Conservation (phyloP, 495 filamentous ascomycete species). For the Ascobolus immersus region DNA sequence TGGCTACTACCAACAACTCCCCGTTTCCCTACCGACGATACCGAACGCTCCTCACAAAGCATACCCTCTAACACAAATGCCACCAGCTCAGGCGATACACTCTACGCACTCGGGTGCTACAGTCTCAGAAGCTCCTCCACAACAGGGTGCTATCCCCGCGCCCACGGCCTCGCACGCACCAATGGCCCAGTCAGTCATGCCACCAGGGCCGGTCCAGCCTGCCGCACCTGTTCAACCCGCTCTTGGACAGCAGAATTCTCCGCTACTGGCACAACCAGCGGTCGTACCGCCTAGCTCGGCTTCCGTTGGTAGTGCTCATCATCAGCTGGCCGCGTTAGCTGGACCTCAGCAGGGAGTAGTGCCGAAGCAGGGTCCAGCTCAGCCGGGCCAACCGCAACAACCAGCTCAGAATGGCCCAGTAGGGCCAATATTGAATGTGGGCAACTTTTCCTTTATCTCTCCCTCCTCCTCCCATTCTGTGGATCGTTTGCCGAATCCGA, state of each 20-base stretch:
- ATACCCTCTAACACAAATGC: too few species aligned
- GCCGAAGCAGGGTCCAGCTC: slow-evolving; percentile 2
- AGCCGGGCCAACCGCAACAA: slow-evolving; percentile 1
- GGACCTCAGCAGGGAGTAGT: slow-evolving; percentile 2
- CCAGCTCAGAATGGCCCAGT: slow-evolving; percentile 14
- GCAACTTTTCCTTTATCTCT: slow-evolving; percentile 13
- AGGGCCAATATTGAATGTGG: slow-evolving; percentile 18
- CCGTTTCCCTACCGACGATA: too few species aligned
- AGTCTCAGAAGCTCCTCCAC: too few species aligned
- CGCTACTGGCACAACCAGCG: too few species aligned
- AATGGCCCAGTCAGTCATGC: slow-evolving; percentile 7
- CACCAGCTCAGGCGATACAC: too few species aligned
- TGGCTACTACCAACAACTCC: too few species aligned
- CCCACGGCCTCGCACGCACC: too few species aligned
- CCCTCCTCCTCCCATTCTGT: slow-evolving; percentile 8
- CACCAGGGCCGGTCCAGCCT: slow-evolving; percentile 9
- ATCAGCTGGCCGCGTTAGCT: not conserved
- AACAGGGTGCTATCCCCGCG: too few species aligned
- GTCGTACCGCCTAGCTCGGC: too few species aligned
- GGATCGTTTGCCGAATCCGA: not conserved
- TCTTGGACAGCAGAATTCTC: slow-evolving; percentile 10
- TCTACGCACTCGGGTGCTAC: too few species aligned
- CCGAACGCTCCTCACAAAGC: too few species aligned
- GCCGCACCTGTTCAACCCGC: slow-evolving; percentile 12
- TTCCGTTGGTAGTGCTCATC: not conserved